Conservation (phyloP, 2,329 filamentous ascomycete species). For the Cordyceps militaris region DNA sequence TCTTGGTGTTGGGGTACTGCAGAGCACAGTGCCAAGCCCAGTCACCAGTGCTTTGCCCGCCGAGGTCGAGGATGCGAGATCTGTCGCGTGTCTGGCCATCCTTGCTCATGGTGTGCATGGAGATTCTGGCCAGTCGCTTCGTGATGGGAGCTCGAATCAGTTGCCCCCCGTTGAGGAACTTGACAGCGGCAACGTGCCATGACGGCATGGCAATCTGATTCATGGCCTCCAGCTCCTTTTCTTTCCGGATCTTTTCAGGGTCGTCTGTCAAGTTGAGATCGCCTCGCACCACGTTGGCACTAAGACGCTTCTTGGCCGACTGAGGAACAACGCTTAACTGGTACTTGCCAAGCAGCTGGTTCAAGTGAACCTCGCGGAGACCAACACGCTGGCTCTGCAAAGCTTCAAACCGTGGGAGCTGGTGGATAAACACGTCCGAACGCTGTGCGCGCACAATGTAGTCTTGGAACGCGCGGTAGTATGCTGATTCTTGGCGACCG, state of each 20-base stretch:
- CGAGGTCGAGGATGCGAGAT: slow-evolving; percentile 74
- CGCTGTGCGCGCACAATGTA: slow-evolving; percentile 58
- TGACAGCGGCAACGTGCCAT: slow-evolving; percentile 56
- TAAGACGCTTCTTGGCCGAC: slow-evolving; percentile 65
- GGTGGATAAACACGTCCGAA: slow-evolving; percentile 76
- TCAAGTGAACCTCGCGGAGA: slow-evolving; percentile 63
- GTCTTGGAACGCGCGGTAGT: slow-evolving; percentile 81
- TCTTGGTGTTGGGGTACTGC: slow-evolving; percentile 75
- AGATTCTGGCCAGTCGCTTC: slow-evolving; percentile 52
- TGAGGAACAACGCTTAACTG: slow-evolving; percentile 64
- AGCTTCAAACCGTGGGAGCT: slow-evolving; percentile 78
- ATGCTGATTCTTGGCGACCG: slow-evolving; percentile 62
- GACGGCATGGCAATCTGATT: slow-evolving; percentile 57
- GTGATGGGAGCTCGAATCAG: slow-evolving; percentile 58
- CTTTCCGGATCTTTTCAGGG: slow-evolving; percentile 54
- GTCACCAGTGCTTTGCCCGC: slow-evolving; percentile 76
- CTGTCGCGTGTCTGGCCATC: slow-evolving; percentile 43
- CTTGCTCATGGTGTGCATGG: slow-evolving; percentile 38
- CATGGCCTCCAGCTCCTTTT: slow-evolving; percentile 76
- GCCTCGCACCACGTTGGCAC: slow-evolving; percentile 64
- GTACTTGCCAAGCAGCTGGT: slow-evolving; percentile 79
- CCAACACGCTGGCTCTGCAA: slow-evolving; percentile 77
- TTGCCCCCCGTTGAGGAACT: slow-evolving; percentile 56
- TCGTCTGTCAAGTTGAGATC: slow-evolving; percentile 59
- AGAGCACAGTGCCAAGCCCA: slow-evolving; percentile 94